Evolutionary conservation across 2,329 filamentous ascomycete species (phyloP).

Genomic region (Amesomyces nigricolor): DNA sequence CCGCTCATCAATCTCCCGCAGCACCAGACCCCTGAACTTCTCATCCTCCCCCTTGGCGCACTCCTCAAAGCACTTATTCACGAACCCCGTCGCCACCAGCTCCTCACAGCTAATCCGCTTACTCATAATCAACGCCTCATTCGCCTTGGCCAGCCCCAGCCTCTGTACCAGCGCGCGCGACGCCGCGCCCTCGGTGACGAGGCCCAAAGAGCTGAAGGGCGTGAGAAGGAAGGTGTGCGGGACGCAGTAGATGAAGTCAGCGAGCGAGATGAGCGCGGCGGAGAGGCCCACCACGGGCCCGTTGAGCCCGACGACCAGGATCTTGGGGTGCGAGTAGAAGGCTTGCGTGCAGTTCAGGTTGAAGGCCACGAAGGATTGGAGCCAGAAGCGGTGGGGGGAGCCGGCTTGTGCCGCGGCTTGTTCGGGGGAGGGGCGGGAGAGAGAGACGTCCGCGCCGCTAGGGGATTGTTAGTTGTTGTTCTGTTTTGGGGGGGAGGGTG

Average conservation of each 20-base stretch:
- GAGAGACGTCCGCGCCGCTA: conserved; percentile 74
- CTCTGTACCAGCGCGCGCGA: conserved; percentile 72
- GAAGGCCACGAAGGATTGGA: conserved; percentile 69
- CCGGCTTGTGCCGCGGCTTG: neutral
- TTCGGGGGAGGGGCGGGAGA: conserved; percentile 35
- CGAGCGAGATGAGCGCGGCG: conserved; percentile 74
- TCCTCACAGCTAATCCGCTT: conserved; percentile 69
- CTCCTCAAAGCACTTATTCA: conserved; percentile 71
- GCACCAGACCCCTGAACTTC: conserved; percentile 65
- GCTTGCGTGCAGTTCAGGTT: conserved; percentile 87
- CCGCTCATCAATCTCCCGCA: conserved; percentile 73
- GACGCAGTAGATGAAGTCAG: conserved; percentile 86
- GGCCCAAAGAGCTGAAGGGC: conserved; percentile 82
- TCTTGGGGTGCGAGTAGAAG: conserved; percentile 91
- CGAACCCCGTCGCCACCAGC: conserved; percentile 70
- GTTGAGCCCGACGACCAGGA: conserved; percentile 86
- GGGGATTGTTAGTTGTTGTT: too few species aligned
- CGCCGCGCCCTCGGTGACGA: conserved; percentile 84
- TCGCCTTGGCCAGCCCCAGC: conserved; percentile 74
- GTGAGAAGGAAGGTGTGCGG: conserved; percentile 82
- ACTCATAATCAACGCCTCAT: conserved; percentile 90
- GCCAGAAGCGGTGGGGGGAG: conserved; percentile 46
- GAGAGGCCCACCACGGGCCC: conserved; percentile 85
- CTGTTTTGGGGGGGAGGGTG: too few species aligned
- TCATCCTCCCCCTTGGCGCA: conserved; percentile 53